Conservation (phyloP, 495 filamentous ascomycete genomes). For the Aspergillus ostianus region DNA sequence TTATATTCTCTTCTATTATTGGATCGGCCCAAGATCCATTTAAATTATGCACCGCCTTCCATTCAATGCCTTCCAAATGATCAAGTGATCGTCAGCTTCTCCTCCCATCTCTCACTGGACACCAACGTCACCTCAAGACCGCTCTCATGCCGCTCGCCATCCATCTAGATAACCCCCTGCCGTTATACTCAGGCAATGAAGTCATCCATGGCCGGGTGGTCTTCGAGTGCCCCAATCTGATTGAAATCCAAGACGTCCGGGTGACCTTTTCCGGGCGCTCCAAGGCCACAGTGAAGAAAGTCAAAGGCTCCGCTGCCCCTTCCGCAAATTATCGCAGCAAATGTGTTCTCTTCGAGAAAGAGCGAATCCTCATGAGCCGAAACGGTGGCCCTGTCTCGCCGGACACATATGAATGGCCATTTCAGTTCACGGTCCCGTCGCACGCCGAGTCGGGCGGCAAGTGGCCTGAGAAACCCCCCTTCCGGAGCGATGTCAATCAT, state of each 20-base stretch:
- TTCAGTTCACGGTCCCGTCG: slow-evolving; percentile 13
- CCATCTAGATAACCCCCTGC: slow-evolving; percentile 6
- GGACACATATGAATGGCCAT: slow-evolving; percentile 16
- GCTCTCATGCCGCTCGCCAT: slow-evolving; percentile 13
- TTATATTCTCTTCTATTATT: background rate
- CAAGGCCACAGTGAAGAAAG: slow-evolving; percentile 16
- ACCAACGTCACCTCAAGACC: background rate
- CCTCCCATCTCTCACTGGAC: background rate
- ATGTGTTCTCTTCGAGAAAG: slow-evolving; percentile 16
- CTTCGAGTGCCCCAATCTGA: slow-evolving; percentile 10
- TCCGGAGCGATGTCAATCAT: slow-evolving; percentile 14
- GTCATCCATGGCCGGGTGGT: slow-evolving; percentile 5
- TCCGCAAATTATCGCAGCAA: slow-evolving; percentile 14
- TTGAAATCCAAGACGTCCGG: slow-evolving; percentile 7
- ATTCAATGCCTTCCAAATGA: too few relatives aligned
- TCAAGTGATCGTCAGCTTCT: background rate
- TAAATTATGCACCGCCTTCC: too few relatives aligned
- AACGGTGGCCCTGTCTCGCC: slow-evolving; percentile 8
- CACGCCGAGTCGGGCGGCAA: background rate
- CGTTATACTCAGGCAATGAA: slow-evolving; percentile 14
- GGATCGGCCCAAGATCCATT: too few relatives aligned
- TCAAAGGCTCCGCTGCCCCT: slow-evolving; percentile 12
- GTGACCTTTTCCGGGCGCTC: slow-evolving; percentile 14
- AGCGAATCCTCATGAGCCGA: slow-evolving; percentile 6
- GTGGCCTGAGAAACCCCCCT: slow-evolving; percentile 13